Evolutionary conservation across 148 eudicot genomes (phyloP).

Genomic region (Cornus suecica): DNA sequence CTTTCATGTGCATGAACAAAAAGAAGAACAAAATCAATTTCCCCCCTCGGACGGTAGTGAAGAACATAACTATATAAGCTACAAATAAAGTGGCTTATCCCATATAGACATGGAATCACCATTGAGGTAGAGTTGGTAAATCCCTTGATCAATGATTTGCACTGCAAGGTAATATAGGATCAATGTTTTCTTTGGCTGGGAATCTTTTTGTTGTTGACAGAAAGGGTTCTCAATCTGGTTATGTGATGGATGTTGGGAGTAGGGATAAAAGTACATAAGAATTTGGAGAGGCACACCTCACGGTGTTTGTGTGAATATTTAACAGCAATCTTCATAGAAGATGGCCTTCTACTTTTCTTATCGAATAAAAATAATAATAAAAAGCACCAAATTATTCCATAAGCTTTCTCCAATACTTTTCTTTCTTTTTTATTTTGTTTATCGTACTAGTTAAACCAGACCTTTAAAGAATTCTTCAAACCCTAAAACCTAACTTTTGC

Average conservation of each 20-base stretch:
- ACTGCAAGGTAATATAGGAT: neutral
- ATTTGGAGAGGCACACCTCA: neutral
- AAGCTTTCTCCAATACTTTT: neutral
- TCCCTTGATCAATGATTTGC: neutral
- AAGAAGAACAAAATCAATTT: neutral
- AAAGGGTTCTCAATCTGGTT: neutral
- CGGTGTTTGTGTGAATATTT: neutral
- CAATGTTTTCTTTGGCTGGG: neutral
- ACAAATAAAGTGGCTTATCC: neutral
- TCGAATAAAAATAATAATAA: neutral
- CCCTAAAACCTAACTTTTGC: neutral
- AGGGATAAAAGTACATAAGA: neutral
- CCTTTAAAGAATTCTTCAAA: neutral
- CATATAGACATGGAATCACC: neutral
- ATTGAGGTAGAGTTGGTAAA: neutral
- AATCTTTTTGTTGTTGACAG: neutral
- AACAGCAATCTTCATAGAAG: neutral
- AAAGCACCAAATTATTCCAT: neutral
- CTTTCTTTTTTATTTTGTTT: too few species aligned
- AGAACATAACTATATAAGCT: neutral
- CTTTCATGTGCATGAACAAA: neutral
- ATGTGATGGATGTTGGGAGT: neutral
- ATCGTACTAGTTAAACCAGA: neutral
- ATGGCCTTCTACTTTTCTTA: neutral
- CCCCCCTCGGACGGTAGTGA: neutral